Evolutionary conservation across 2,329 filamentous ascomycete species (phyloP).

Genomic region (Sarocladium brachiariae): DNA sequence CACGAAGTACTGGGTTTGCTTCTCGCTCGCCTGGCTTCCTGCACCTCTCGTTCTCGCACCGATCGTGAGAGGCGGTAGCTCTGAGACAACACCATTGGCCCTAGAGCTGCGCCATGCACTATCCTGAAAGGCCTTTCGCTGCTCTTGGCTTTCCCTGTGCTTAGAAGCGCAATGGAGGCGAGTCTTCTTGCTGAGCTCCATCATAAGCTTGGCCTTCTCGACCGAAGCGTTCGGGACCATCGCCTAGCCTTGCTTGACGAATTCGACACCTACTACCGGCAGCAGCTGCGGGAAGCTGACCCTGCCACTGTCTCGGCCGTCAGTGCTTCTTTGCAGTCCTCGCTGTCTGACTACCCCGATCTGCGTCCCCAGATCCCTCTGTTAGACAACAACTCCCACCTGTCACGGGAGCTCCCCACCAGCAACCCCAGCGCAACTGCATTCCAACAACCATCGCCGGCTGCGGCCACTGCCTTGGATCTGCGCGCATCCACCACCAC

Average conservation of each 20-base stretch:
- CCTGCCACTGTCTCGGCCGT: slow-evolving; percentile 39
- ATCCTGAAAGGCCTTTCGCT: background rate
- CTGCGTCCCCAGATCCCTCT: slow-evolving; percentile 24
- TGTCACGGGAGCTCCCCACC: slow-evolving; percentile 10
- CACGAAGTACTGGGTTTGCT: too few species aligned
- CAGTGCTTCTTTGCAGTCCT: slow-evolving; percentile 38
- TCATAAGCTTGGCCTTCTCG: slow-evolving; percentile 47
- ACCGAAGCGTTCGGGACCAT: slow-evolving; percentile 49
- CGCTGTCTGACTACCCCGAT: slow-evolving; percentile 33
- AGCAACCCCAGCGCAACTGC: slow-evolving; percentile 20
- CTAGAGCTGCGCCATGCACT: slow-evolving; percentile 3
- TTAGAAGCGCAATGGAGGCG: slow-evolving; percentile 28
- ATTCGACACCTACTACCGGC: slow-evolving; percentile 47
- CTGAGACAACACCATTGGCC: slow-evolving; percentile 5
- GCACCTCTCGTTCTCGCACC: too few species aligned
- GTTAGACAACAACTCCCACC: slow-evolving; percentile 14
- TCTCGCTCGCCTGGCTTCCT: background rate
- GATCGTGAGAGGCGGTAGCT: background rate
- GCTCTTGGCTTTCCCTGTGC: slow-evolving; percentile 6
- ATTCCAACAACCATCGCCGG: slow-evolving; percentile 24
- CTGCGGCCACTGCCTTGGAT: slow-evolving; percentile 18
- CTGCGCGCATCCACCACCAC: slow-evolving; percentile 19
- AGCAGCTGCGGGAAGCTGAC: slow-evolving; percentile 41
- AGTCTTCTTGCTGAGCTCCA: slow-evolving; percentile 45
- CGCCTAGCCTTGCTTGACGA: slow-evolving; percentile 50